phyloP scores from a whole-genome alignment of 2,329 filamentous ascomycete genomes.

The Trichophyton rubrum region DNA sequence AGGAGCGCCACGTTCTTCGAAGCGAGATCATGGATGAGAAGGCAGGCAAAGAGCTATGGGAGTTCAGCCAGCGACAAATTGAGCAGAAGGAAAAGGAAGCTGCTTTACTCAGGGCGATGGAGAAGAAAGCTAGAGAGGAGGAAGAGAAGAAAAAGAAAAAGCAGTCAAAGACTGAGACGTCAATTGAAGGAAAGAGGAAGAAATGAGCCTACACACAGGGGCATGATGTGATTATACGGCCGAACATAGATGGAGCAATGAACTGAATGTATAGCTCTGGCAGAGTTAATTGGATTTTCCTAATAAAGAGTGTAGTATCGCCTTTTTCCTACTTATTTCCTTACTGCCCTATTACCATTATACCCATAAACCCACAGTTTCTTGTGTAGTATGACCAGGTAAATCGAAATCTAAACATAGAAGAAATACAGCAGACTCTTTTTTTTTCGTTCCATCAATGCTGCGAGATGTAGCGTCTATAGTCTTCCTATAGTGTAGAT shows the following conservation, averaged over 20 bases:
- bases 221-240: not conserved
- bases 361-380: not conserved
- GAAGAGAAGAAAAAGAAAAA: slow-evolving; percentile 11
- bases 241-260: not conserved
- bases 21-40: slow-evolving; percentile 66
- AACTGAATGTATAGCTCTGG: not conserved
- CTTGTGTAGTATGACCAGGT: not conserved
- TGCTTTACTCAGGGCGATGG: slow-evolving; percentile 48
- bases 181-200: slow-evolving; percentile 1
- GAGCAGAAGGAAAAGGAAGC: slow-evolving; percentile 69
- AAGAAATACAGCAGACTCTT: not conserved
- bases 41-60: slow-evolving; percentile 75
- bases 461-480: no score
- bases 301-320: not conserved
- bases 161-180: slow-evolving; percentile 11
- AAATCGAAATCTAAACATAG: not conserved
- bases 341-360: not conserved
- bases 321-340: not conserved
- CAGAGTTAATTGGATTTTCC: not conserved
- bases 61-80: slow-evolving; percentile 73
- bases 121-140: slow-evolving; percentile 40
- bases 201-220: not conserved
- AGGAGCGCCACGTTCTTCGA: slow-evolving; percentile 57
- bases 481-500: not conserved
- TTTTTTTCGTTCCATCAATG: not conserved